These are phyloP conservation scores for Dioszegia crocea DNA, from an alignment of 768 basidiomycete species.

Conservation along the genomic window DNA sequence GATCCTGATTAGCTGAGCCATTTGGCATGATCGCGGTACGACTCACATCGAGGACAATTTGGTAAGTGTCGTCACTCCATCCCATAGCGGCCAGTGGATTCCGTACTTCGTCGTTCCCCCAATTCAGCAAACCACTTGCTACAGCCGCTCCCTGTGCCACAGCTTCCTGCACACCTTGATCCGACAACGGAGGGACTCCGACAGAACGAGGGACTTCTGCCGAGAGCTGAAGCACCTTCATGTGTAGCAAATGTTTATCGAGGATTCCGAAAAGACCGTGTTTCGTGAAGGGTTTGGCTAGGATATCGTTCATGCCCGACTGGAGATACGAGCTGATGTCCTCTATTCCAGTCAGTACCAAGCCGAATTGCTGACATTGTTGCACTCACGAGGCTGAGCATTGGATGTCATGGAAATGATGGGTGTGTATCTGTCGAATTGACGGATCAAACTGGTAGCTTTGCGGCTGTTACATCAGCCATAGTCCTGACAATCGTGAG, in stretches of 20 bases:
- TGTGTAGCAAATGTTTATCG: constrained; percentile 87
- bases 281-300: constrained; percentile 97
- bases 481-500: background rate
- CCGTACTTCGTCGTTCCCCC: constrained; percentile 7
- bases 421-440: constrained; percentile 91
- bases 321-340: constrained; percentile 41
- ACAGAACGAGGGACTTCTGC: constrained; percentile 60
- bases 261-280: constrained; percentile 85
- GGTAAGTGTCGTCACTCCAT: constrained; percentile 82
- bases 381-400: constrained; percentile 73
- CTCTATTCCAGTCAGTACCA: constrained; percentile 19
- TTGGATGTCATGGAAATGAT: constrained; percentile 99
- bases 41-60: constrained; percentile 62
- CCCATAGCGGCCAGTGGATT: constrained; percentile 87
- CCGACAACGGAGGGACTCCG: constrained; percentile 58
- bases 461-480: constrained; percentile 25
- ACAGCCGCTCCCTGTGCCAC: constrained; percentile 20
- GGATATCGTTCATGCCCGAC: constrained; percentile 86
- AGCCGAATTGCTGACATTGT: background rate
- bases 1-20: background rate
- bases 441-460: constrained; percentile 86
- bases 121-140: background rate
- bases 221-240: constrained; percentile 79
- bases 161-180: constrained; percentile 48
- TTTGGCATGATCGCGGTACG: background rate